These are phyloP conservation scores for Russula lepida DNA, from an alignment of 768 basidiomycete genomes.

Conservation along the genomic window DNA sequence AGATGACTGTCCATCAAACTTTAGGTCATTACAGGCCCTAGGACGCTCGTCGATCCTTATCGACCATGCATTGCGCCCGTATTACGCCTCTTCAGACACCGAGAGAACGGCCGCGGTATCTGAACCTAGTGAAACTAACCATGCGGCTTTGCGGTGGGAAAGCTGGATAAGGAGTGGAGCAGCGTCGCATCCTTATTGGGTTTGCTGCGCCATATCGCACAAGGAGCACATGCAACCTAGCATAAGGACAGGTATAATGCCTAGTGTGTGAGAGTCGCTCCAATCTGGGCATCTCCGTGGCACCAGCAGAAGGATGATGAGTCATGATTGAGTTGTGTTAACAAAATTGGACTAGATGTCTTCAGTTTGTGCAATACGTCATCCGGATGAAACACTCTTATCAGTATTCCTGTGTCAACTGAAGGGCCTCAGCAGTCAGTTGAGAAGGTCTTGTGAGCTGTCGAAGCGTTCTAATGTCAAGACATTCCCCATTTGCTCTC, in stretches of 20 bases:
- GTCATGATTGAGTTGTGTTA: slow-evolving; percentile 4
- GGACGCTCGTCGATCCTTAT: slow-evolving; percentile 11
- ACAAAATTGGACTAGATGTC: background rate
- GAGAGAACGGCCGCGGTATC: background rate
- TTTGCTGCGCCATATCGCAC: background rate
- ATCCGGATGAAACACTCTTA: slow-evolving; percentile 9
- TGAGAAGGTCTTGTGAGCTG: background rate
- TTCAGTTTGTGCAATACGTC: slow-evolving; percentile 8
- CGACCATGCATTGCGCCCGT: background rate
- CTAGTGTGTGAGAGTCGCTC: background rate
- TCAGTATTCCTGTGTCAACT: slow-evolving; percentile 2
- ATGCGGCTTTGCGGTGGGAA: slow-evolving; percentile 13
- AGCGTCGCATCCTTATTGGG: slow-evolving; percentile 10
- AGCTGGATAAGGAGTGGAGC: background rate
- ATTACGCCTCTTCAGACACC: slow-evolving; percentile 3
- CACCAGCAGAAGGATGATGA: background rate
- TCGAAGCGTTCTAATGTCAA: slow-evolving; percentile 8
- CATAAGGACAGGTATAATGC: background rate
- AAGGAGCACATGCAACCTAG: background rate
- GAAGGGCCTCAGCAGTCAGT: slow-evolving; percentile 8
- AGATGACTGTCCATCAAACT: background rate
- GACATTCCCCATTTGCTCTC: slow-evolving; percentile 2
- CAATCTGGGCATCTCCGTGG: background rate
- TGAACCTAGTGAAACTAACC: background rate
- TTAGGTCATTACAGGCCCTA: background rate